A percentile compares a stretch with the other conserved stretches of the same genome.
phyloP scores from a whole-genome alignment of 257 asterid species.

The Gentiana dahurica region DNA sequence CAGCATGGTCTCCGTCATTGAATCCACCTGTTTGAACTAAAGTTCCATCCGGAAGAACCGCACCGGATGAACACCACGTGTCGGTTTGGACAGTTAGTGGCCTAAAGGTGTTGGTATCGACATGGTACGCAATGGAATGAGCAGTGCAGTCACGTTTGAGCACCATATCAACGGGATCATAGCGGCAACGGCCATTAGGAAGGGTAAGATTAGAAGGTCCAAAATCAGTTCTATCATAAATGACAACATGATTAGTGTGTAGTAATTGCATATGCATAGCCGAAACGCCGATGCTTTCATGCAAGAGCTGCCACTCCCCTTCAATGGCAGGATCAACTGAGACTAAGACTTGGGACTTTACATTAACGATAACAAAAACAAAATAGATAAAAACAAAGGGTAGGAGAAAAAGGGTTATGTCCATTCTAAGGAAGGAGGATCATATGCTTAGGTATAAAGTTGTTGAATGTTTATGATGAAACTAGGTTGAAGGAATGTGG shows the following conservation, averaged over 20 bases:
- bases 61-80: slow-evolving; percentile 83
- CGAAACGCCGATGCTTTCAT: slow-evolving; percentile 44
- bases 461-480: background rate
- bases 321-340: background rate
- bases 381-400: slow-evolving; percentile 1
- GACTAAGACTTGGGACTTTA: background rate
- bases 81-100: slow-evolving; percentile 48
- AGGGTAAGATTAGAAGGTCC: slow-evolving; percentile 60
- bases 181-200: slow-evolving; percentile 32
- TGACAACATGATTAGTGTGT: slow-evolving; percentile 43
- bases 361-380: background rate
- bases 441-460: background rate
- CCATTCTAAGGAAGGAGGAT: background rate
- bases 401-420: background rate
- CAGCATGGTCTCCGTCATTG: slow-evolving; percentile 39
- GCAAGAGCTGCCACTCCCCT: slow-evolving; percentile 18
- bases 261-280: slow-evolving; percentile 90
- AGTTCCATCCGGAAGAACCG: slow-evolving; percentile 44
- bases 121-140: slow-evolving; percentile 52
- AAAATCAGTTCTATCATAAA: slow-evolving; percentile 61
- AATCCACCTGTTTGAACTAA: slow-evolving; percentile 67
- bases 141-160: slow-evolving; percentile 55
- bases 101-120: slow-evolving; percentile 20
- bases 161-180: slow-evolving; percentile 27
- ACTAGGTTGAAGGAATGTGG: background rate